Base-by-base conservation (phyloP, 192 early-diverging fungal species). In the Gigaspora rosea region DNA sequence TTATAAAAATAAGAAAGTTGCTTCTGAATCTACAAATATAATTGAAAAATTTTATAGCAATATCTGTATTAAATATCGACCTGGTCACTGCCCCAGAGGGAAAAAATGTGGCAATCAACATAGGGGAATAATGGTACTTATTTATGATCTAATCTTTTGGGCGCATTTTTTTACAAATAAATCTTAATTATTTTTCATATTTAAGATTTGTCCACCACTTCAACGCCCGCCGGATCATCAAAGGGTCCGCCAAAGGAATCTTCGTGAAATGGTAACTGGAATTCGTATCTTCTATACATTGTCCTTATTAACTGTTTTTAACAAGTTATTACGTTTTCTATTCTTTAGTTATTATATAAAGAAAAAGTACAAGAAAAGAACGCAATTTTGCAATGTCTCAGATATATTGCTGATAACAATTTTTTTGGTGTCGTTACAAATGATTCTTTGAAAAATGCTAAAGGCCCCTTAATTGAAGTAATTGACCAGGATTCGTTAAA, bases 331-430 rank as follows among this genome's bases (percentile, higher is more conserved):
- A 52, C 51, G 6, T 8, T 15, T 51, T 51, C 10, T 11, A 41
- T 32, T 10, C 49, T 13, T 9, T 50, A 69, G 67, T 50, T 73
- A 46, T 22, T 73, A 13, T 33, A 73, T 41, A 73, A 73, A 49
- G 71, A 73, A 46, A 61, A n/a, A 1, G 41, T 36, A 47, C 20
- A 73, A 32, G 71, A 73, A 27, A 52, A 56, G n/a, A 73, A 73
- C 12, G 18, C 61, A n/a, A 52, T 73, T 61, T 61, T 73, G 47
- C 71, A 73, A 61, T 57, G 71, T 20, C 15, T 73, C 7, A 52
- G 71, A 27, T 59, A 73, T 48, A 73, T 73, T n/a, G 57, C 48
- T 46, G 36, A 73, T n/a, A 73, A 73, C 5, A 73, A 73, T 16
- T 73, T 73, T 47, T 73, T 73, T 59, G 41, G 52, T 0, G 36